These are phyloP conservation scores for Epichloe sibirici DNA, from an alignment of 2,329 filamentous ascomycete species.

Conservation along the genomic window DNA sequence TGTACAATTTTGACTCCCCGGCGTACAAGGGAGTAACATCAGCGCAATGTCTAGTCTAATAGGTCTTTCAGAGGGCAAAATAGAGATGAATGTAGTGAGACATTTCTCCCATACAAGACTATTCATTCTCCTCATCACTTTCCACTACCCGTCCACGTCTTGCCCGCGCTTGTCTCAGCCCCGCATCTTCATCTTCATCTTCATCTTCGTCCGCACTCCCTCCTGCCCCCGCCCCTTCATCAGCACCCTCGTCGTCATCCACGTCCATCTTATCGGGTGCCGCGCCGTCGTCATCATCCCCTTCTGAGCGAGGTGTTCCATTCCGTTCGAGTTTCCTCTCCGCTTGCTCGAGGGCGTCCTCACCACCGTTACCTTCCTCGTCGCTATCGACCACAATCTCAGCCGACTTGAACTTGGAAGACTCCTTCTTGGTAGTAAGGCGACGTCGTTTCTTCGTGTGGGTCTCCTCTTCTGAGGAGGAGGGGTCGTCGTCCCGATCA, in stretches of 20 bases:
- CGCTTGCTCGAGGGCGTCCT: slow-evolving; percentile 32
- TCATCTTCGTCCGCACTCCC: slow-evolving; percentile 22
- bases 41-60: too few relatives aligned
- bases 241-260: slow-evolving; percentile 25
- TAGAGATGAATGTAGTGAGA: not conserved
- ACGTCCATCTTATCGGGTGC: slow-evolving; percentile 40
- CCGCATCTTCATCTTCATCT: slow-evolving; percentile 32
- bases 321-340: slow-evolving; percentile 28
- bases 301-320: slow-evolving; percentile 24
- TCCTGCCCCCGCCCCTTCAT: not conserved
- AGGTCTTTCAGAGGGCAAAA: too few relatives aligned
- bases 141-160: slow-evolving; percentile 39
- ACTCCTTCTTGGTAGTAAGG: slow-evolving; percentile 38
- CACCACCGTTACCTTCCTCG: slow-evolving; percentile 32
- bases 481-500: slow-evolving; percentile 28
- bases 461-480: slow-evolving; percentile 29
- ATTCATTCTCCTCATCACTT: slow-evolving; percentile 11
- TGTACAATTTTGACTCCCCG: too few relatives aligned
- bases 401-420: slow-evolving; percentile 68
- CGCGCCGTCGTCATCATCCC: slow-evolving; percentile 23
- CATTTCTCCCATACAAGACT: not conserved
- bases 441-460: slow-evolving; percentile 51
- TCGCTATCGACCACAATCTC: slow-evolving; percentile 72
- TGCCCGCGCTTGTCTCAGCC: slow-evolving; percentile 31
- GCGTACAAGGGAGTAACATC: too few relatives aligned